Base-by-base conservation (phyloP, 305 asterid genomes). In the Fraxinus velutina region DNA sequence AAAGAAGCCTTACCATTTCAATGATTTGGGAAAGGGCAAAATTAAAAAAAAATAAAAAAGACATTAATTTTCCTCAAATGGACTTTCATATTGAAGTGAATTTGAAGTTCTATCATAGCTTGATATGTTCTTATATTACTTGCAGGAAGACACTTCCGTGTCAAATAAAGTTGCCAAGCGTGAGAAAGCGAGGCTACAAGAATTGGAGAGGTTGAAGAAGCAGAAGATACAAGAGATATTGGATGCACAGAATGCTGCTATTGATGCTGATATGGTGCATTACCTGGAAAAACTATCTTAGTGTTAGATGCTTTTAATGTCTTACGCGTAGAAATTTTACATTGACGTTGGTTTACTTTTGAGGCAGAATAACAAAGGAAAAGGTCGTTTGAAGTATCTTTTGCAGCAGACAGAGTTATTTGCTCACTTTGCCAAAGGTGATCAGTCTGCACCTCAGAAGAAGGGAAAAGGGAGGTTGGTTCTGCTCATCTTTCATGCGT, bases 371-470 rank as follows among this genome's bases (percentile, higher is more conserved):
- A 96, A 89, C 88, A 93, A 83, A 88, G 99, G 99, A 80, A 92
- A 94, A 84, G 99, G 99, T 52, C 94, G 98, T 39, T 84, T 96
- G 86, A 93, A 92, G 82, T 96, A 92, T 90, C 97, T 96, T 73
- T 91, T 96, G 85, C 94, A 93, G 94, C 99, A 96, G 88, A 96
- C 99, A 1, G 99, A 96, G 89, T 86, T 96, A 73, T 96, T 96
- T 93, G 93, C 99, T 75, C 99, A 96, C 90, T 96, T 96, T 90
- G 99, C 99, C 42, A 96, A 96, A 87, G 90, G 96, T 47, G 98
- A 89, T 55, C 96, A 90, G 75, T 85, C 97, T 81, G 82, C 85
- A 68, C 78, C 98, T 55, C 89, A 79, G 85, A 94, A 91, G 88
- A 96, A 93, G 93, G 79, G 73, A 36, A 96, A 93, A 83, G 99